phyloP scores from a whole-genome alignment of 2,329 filamentous ascomycete species.

The Domatiomyces catenatus region DNA sequence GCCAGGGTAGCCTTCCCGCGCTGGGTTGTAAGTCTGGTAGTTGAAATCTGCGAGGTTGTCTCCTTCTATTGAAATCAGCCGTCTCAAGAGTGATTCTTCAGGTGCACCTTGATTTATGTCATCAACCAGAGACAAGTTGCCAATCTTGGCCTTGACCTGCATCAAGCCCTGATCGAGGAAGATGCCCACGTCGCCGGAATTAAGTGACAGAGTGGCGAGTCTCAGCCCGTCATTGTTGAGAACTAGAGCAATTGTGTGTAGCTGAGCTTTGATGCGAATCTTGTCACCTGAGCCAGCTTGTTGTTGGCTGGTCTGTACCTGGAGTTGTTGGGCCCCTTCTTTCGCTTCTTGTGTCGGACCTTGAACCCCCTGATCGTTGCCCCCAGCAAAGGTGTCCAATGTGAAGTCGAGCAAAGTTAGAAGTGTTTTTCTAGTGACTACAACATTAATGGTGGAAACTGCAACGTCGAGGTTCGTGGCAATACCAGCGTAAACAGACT shows the following conservation, averaged over 20 bases:
- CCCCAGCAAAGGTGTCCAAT: slow-evolving; percentile 71
- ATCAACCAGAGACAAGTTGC: slow-evolving; percentile 76
- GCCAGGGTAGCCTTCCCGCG: slow-evolving; percentile 66
- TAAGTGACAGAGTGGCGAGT: slow-evolving; percentile 80
- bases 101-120: slow-evolving; percentile 86
- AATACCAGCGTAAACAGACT: slow-evolving; percentile 79
- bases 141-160: slow-evolving; percentile 72
- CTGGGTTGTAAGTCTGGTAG: slow-evolving; percentile 84
- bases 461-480: slow-evolving; percentile 83
- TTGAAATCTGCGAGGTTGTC: slow-evolving; percentile 92
- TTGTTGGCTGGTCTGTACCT: slow-evolving; percentile 13
- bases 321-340: slow-evolving; percentile 26
- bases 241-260: slow-evolving; percentile 86
- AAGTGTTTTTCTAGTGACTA: slow-evolving; percentile 84
- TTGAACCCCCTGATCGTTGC: slow-evolving; percentile 22
- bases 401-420: slow-evolving; percentile 89
- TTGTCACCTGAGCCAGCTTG: slow-evolving; percentile 43
- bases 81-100: slow-evolving; percentile 62
- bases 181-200: slow-evolving; percentile 78
- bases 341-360: slow-evolving; percentile 22
- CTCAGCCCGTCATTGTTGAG: slow-evolving; percentile 96
- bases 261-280: slow-evolving; percentile 80
- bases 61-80: slow-evolving; percentile 86
- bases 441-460: slow-evolving; percentile 87
- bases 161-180: slow-evolving; percentile 76